Conservation (phyloP, 2,329 filamentous ascomycete genomes). For the Alternaria hordeiaustralica region DNA sequence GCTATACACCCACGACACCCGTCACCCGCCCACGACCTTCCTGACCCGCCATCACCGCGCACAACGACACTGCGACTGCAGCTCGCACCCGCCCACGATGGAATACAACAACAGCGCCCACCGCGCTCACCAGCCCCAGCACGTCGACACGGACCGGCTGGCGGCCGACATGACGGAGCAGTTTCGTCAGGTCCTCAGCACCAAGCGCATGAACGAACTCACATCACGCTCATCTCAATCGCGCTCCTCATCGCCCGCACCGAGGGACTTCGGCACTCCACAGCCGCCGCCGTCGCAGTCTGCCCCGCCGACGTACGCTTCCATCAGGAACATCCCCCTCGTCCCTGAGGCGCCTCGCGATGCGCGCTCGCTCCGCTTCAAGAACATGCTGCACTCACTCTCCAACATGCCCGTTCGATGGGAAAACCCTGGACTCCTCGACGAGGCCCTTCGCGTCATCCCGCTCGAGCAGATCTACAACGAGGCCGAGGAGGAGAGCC, state of each 20-base stretch:
- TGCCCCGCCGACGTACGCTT: slow-evolving; percentile 65
- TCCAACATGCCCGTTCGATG: slow-evolving; percentile 91
- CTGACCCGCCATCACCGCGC: slow-evolving; percentile 9
- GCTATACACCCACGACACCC: slow-evolving; percentile 14
- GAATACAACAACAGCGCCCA: slow-evolving; percentile 41
- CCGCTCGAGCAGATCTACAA: slow-evolving; percentile 90
- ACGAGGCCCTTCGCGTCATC: slow-evolving; percentile 86
- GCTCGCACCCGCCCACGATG: slow-evolving; percentile 38
- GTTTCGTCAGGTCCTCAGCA: slow-evolving; percentile 86
- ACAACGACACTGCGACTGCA: slow-evolving; percentile 19
- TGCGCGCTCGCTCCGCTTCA: slow-evolving; percentile 56
- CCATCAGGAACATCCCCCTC: slow-evolving; percentile 69
- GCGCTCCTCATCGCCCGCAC: slow-evolving; percentile 65
- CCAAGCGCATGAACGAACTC: slow-evolving; percentile 85
- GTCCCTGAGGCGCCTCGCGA: slow-evolving; percentile 74
- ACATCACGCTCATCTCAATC: slow-evolving; percentile 65
- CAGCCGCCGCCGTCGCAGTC: slow-evolving; percentile 39
- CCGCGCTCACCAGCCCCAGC: slow-evolving; percentile 29
- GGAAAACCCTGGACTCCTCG: slow-evolving; percentile 92
- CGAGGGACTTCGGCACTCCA: slow-evolving; percentile 55
- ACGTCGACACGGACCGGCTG: slow-evolving; percentile 48
- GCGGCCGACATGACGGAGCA: slow-evolving; percentile 79
- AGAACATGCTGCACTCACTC: slow-evolving; percentile 80
- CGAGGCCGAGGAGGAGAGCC: slow-evolving; percentile 91
- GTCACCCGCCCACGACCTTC: slow-evolving; percentile 14